Evolutionary conservation across 2,329 filamentous ascomycete genomes (phyloP), one percentile per base, ranked within the genome.

Genomic region (Penicillium sp.): DNA sequence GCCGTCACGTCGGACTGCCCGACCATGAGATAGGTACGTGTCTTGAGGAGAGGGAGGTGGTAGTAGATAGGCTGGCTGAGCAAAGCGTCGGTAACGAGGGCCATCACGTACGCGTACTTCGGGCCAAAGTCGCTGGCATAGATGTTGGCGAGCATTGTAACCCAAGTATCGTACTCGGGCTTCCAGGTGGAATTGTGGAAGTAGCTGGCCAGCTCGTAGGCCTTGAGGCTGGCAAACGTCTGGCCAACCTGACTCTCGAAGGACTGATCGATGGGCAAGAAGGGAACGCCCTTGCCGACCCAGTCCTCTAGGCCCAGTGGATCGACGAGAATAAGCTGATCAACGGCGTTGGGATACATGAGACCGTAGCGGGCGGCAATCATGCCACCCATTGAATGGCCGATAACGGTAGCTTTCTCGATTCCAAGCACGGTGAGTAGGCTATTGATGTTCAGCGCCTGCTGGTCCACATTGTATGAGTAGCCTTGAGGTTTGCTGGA

Each of bases 361-460:
- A 62, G 60, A n/a, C 58, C 58, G 50, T 60, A 62, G 24, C 60
- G 60, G 13, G 58, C 58, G 4, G 60, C 58, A 37, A 62, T 60
- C 60, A 60, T 62, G 11, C 60, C 60, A 19, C 60, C 60, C 60
- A 62, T 62, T 18, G 60, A 62, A 47, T 62, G 60, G 6, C 60
- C 60, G 31, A 62, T 55, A 14, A 62, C 37, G 4, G 54, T 62
- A 33, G n/a, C 60, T 50, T 54, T 36, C 5, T 60, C 33, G 16
- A 62, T 60, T 5, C 36, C 51, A 5, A 62, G 58, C 19, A 49
- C 55, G 18, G 54, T 58, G 24, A 62, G 60, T 4, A 62, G 52
- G 14, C 60, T 60, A 36, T 62, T 56, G 37, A 62, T 58, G 19
- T 62, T 62, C 47, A 49, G 35, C 2, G 60, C 60, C 18, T 62